Percentiles rank a stretch among this genome's conserved stretches.
Conservation (phyloP, 495 filamentous ascomycete genomes). For the Aspergillus sparsus region DNA sequence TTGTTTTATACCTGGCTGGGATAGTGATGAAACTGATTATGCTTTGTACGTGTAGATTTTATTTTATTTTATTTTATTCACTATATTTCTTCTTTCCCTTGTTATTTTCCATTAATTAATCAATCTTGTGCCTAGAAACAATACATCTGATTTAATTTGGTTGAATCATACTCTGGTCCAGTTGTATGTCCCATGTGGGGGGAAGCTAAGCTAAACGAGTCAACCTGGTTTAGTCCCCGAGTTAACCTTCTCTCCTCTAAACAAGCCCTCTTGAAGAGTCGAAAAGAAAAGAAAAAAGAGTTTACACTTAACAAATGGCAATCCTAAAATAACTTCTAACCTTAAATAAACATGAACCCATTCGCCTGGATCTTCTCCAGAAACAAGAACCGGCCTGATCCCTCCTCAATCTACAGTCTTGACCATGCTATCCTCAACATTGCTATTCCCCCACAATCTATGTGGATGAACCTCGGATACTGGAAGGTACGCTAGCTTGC, state of each 20-base stretch:
- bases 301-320: background rate
- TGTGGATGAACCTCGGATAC: constrained; percentile 49
- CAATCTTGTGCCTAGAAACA: too few species aligned
- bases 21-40: constrained; percentile 1
- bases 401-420: constrained; percentile 31
- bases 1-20: constrained; percentile 1
- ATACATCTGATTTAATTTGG: too few species aligned
- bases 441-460: constrained; percentile 31
- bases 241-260: background rate
- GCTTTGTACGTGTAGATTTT: background rate
- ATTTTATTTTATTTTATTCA: too few species aligned
- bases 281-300: background rate
- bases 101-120: too few species aligned
- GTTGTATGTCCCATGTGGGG: too few species aligned
- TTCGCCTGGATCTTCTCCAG: background rate
- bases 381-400: background rate
- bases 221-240: background rate
- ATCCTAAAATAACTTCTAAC: too few species aligned
- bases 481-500: constrained; percentile 31
- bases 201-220: too few species aligned
- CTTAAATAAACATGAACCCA: background rate
- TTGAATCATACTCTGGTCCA: too few species aligned
- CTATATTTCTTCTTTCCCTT: too few species aligned
- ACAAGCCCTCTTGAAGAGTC: background rate
- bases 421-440: constrained; percentile 40